These are phyloP conservation scores for Plenodomus lindquistii DNA, from an alignment of 2,329 filamentous ascomycete species.

Conservation along the genomic window DNA sequence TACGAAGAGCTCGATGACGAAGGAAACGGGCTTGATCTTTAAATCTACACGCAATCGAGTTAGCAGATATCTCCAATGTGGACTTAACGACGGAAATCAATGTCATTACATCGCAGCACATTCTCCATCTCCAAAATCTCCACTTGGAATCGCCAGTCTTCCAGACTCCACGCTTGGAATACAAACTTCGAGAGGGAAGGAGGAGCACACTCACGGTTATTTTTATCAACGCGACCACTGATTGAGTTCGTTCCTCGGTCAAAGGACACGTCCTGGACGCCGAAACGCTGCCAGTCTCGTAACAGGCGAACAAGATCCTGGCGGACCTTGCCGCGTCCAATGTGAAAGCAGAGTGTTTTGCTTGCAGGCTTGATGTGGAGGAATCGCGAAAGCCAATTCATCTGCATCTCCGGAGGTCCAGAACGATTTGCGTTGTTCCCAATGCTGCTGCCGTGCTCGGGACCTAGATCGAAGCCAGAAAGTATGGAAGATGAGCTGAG, in stretches of 20 bases:
- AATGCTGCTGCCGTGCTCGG: constrained; percentile 29
- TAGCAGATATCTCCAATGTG: constrained; percentile 4
- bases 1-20: constrained; percentile 85
- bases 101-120: constrained; percentile 24
- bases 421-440: constrained; percentile 53
- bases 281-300: constrained; percentile 77
- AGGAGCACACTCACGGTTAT: constrained; percentile 69
- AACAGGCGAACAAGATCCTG: constrained; percentile 77
- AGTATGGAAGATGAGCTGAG: constrained; percentile 36
- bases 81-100: constrained; percentile 1
- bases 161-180: constrained; percentile 19
- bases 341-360: constrained; percentile 73
- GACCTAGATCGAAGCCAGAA: constrained; percentile 41
- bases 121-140: constrained; percentile 17
- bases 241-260: constrained; percentile 81
- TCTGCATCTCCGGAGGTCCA: constrained; percentile 51
- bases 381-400: constrained; percentile 84
- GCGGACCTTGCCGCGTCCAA: constrained; percentile 72
- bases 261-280: constrained; percentile 77
- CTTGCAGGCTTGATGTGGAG: constrained; percentile 86
- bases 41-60: constrained; percentile 60
- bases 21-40: constrained; percentile 82
- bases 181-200: constrained; percentile 10
- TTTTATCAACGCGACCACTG: constrained; percentile 73
- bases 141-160: constrained; percentile 19